A percentile compares a stretch with the other conserved stretches of the same genome.
These are phyloP conservation scores for Corymbia citriodora DNA, from an alignment of 441 rosid species.

Conservation along the genomic window DNA sequence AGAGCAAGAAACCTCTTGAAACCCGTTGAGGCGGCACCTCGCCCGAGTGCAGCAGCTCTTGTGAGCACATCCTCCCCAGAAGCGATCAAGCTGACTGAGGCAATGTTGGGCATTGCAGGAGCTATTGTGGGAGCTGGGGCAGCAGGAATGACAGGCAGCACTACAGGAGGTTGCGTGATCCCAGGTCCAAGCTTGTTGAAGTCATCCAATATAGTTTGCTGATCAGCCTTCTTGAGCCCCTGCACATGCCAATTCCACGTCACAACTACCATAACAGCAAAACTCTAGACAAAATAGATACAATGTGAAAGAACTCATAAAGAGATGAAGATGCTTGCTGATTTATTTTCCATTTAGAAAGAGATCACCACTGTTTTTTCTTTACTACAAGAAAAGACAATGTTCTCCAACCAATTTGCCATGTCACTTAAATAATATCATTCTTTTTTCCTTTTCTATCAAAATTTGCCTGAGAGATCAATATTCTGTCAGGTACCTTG, in stretches of 20 bases:
- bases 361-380: not conserved
- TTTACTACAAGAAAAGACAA: not conserved
- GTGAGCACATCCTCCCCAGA: slow-evolving; percentile 94
- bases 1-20: slow-evolving; percentile 99
- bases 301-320: not conserved
- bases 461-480: not conserved
- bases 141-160: slow-evolving; percentile 25
- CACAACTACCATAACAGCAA: not conserved
- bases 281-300: not conserved
- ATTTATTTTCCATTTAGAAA: not conserved
- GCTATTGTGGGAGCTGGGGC: slow-evolving; percentile 30
- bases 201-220: slow-evolving; percentile 87
- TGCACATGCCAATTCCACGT: slow-evolving; percentile 22
- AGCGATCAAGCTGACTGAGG: slow-evolving; percentile 62
- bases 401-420: not conserved
- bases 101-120: slow-evolving; percentile 32
- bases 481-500: slow-evolving; percentile 41
- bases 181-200: slow-evolving; percentile 88
- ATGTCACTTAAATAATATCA: not conserved
- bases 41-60: slow-evolving; percentile 96
- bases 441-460: not conserved
- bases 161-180: slow-evolving; percentile 38
- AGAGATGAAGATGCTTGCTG: not conserved
- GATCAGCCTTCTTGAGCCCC: slow-evolving; percentile 96
- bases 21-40: slow-evolving; percentile 98